Evolutionary conservation across 768 basidiomycete species (phyloP).

Genomic region (Xerocomus brunneocitrinus): DNA sequence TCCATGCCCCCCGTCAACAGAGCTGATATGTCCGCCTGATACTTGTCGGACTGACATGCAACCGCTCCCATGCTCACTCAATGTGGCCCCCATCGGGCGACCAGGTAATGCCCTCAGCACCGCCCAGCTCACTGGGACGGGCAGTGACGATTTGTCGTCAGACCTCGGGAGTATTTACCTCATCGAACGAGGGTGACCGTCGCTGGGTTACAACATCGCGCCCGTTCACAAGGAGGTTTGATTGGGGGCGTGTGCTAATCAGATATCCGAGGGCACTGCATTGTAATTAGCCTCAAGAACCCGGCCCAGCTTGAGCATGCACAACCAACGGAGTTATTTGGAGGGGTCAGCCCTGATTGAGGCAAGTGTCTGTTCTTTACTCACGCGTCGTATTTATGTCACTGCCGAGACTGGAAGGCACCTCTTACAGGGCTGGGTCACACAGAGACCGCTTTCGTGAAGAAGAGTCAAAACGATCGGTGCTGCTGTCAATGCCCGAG

Average conservation of each 20-base stretch:
- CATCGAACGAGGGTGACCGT: slow-evolving; percentile 1
- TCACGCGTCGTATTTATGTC: slow-evolving; percentile 35
- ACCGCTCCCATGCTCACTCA: slow-evolving; percentile 11
- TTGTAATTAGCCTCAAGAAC: slow-evolving; percentile 34
- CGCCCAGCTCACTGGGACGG: not conserved
- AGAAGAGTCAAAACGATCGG: slow-evolving; percentile 30
- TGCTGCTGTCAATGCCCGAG: slow-evolving; percentile 27
- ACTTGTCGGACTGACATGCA: slow-evolving; percentile 17
- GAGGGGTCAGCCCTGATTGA: slow-evolving; percentile 19
- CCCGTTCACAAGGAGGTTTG: slow-evolving; percentile 21
- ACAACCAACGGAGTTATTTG: slow-evolving; percentile 20
- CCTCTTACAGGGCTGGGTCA: slow-evolving; percentile 24
- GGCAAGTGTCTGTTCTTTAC: slow-evolving; percentile 21
- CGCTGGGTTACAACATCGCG: slow-evolving; percentile 26
- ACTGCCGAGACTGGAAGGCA: slow-evolving; percentile 33
- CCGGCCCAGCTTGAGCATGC: slow-evolving; percentile 4
- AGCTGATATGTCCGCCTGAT: slow-evolving; percentile 4
- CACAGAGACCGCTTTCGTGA: slow-evolving; percentile 32
- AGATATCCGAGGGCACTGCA: slow-evolving; percentile 37
- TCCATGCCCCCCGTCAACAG: not conserved
- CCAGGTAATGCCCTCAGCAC: not conserved
- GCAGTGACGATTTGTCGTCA: not conserved
- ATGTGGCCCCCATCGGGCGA: not conserved
- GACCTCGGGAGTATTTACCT: slow-evolving; percentile 10
- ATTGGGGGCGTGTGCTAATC: slow-evolving; percentile 27